A percentile compares a stretch with the other conserved stretches of the same genome.
phyloP scores from a whole-genome alignment of 768 basidiomycete species.

The Tylopilus intermedius region DNA sequence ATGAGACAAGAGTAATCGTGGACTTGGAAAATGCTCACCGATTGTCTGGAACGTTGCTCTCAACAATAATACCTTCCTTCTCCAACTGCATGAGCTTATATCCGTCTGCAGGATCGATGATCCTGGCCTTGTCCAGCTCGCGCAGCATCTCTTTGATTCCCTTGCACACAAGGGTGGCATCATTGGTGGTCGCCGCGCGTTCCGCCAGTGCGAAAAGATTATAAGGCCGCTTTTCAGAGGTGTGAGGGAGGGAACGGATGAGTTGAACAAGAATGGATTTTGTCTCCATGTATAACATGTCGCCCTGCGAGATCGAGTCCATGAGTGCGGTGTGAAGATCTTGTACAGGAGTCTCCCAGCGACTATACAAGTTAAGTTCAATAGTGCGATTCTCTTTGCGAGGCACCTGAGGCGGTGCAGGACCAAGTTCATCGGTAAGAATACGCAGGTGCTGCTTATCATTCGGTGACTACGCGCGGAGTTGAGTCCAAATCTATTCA shows the following conservation, averaged over 20 bases:
- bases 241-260: conserved; percentile 87
- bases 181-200: conserved; percentile 94
- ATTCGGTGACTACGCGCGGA: conserved; percentile 77
- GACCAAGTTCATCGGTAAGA: conserved; percentile 90
- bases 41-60: conserved; percentile 98
- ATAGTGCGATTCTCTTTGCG: conserved; percentile 96
- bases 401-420: conserved; percentile 91
- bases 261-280: conserved; percentile 99
- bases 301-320: conserved; percentile 94
- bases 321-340: conserved; percentile 95
- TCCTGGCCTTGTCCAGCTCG: conserved; percentile 85
- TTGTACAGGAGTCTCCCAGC: conserved; percentile 99
- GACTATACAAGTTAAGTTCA: conserved; percentile 88
- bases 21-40: conserved; percentile 46
- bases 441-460: conserved; percentile 98
- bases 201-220: conserved; percentile 88
- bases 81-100: conserved; percentile 96
- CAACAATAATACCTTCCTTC: conserved; percentile 98
- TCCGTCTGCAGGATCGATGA: conserved; percentile 77
- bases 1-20: background rate
- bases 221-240: conserved; percentile 81
- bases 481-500: background rate
- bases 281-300: conserved; percentile 99
- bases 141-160: conserved; percentile 99
- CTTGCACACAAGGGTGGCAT: conserved; percentile 89